Conservation (phyloP, 306 rosid genomes). For the Malus fusca region DNA sequence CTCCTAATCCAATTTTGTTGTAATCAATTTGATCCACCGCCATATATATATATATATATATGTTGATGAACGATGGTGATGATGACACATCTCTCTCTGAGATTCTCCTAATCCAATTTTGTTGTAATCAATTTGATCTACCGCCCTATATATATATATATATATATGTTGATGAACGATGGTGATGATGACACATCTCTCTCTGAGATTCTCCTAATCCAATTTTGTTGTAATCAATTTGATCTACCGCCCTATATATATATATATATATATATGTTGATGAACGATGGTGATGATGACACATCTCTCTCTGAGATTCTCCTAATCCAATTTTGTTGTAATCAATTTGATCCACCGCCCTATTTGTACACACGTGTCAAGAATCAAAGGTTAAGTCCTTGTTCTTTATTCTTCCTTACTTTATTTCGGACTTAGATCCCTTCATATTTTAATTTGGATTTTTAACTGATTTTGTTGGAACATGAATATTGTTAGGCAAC, state of each 20-base stretch:
- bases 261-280: too few species aligned
- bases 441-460: not conserved
- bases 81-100: not conserved
- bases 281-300: not conserved
- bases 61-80: too few species aligned
- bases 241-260: too few species aligned
- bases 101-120: not conserved
- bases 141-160: not conserved
- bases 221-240: too few species aligned
- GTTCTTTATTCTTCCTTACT: not conserved
- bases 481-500: not conserved
- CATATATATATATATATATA: not conserved
- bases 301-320: not conserved
- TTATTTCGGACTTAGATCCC: not conserved
- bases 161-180: too few species aligned
- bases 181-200: too few species aligned
- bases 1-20: not conserved
- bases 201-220: too few species aligned
- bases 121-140: not conserved
- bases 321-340: not conserved
- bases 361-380: not conserved
- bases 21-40: slow-evolving; percentile 1
- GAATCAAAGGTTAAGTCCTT: not conserved
- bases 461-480: not conserved
- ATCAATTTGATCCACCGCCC: slow-evolving; percentile 4